Evolutionary conservation across 495 filamentous ascomycete species (phyloP).

Genomic region (Aspergillus saccharolyticus): DNA sequence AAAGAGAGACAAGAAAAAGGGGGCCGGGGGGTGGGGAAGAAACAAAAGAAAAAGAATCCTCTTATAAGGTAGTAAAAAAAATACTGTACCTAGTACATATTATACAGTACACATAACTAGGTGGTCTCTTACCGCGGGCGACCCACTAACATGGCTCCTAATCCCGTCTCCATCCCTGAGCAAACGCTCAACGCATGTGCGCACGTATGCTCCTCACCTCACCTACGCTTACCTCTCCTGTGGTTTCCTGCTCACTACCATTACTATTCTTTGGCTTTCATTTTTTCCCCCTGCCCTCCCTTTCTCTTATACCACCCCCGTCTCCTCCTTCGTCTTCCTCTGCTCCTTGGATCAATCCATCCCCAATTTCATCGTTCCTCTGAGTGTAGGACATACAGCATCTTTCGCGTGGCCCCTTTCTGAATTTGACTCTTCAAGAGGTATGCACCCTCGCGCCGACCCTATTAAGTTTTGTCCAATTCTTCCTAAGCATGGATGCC

Average conservation of each 20-base stretch:
- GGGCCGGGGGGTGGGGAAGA: too few relatives aligned
- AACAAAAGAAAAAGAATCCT: too few relatives aligned
- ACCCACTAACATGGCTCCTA: neutral
- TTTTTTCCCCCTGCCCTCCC: neutral
- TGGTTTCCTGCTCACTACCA: conserved; percentile 1
- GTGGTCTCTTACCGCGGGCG: too few relatives aligned
- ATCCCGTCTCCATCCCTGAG: neutral
- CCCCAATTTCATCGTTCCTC: neutral
- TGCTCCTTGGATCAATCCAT: neutral
- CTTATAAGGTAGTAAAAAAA: too few relatives aligned
- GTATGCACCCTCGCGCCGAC: neutral
- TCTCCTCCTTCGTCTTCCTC: neutral
- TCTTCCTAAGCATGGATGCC: neutral
- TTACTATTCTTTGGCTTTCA: conserved; percentile 1
- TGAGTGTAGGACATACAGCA: neutral
- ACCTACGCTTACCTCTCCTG: neutral
- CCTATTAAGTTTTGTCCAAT: neutral
- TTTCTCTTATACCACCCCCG: neutral
- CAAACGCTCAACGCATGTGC: conserved; percentile 15
- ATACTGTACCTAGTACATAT: too few relatives aligned
- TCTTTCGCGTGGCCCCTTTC: neutral
- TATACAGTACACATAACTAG: too few relatives aligned
- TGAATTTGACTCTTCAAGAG: neutral
- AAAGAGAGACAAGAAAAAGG: too few relatives aligned
- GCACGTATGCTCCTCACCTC: neutral